These are phyloP conservation scores for Salvia rosmarinus DNA, from an alignment of 257 asterid species.

Conservation along the genomic window DNA sequence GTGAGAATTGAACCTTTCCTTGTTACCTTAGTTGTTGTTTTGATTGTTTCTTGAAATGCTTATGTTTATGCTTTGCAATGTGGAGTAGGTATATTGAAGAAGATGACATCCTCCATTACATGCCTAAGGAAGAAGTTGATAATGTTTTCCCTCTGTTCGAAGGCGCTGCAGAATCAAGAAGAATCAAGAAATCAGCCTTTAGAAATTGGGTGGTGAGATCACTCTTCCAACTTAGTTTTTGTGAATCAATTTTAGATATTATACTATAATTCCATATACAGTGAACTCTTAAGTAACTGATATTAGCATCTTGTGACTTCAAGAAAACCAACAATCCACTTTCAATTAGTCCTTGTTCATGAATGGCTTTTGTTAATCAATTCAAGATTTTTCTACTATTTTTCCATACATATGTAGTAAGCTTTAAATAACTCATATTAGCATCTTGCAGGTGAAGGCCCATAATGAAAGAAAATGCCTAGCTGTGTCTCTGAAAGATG, in stretches of 20 bases:
- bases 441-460: slow-evolving; percentile 55
- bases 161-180: slow-evolving; percentile 62
- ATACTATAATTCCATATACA: too few relatives aligned
- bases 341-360: too few relatives aligned
- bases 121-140: slow-evolving; percentile 72
- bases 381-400: too few relatives aligned
- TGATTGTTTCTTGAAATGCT: neutral
- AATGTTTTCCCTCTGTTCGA: slow-evolving; percentile 62
- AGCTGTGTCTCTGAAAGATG: slow-evolving; percentile 57
- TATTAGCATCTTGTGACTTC: too few relatives aligned
- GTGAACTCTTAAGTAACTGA: too few relatives aligned
- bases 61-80: neutral
- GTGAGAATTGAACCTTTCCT: too few relatives aligned
- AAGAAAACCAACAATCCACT: too few relatives aligned
- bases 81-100: slow-evolving; percentile 64
- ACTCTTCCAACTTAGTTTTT: neutral
- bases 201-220: slow-evolving; percentile 71
- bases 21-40: too few relatives aligned
- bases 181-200: slow-evolving; percentile 64
- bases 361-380: too few relatives aligned
- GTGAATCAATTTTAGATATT: too few relatives aligned
- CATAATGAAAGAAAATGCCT: slow-evolving; percentile 60
- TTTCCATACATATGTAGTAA: too few relatives aligned
- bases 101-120: slow-evolving; percentile 60
- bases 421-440: neutral